phyloP scores from a whole-genome alignment of 169 alveolate species.

The Plasmodium vivax region DNA sequence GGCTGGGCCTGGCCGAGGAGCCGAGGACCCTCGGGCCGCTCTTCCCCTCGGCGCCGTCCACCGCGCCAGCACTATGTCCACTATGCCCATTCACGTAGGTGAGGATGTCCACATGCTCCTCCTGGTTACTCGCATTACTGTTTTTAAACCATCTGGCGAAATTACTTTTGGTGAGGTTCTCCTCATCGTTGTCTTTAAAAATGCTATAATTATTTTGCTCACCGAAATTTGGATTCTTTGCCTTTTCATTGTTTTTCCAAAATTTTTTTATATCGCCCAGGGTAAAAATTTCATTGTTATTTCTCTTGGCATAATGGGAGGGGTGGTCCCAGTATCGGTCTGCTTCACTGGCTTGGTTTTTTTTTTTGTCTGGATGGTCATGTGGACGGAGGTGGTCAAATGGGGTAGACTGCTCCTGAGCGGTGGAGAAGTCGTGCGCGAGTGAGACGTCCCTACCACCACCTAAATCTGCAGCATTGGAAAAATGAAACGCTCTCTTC shows the following conservation, averaged over 20 bases:
- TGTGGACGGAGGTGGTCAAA: conserved; percentile 8
- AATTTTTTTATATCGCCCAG: conserved; percentile 64
- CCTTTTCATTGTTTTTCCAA: conserved; percentile 32
- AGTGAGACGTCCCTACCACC: background rate
- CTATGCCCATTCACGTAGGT: conserved; percentile 15
- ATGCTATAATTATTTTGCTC: conserved; percentile 9
- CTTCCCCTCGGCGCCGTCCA: background rate
- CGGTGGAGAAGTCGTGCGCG: background rate
- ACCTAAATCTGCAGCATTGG: background rate
- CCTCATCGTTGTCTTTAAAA: conserved; percentile 70
- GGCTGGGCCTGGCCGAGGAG: background rate
- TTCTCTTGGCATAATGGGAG: conserved; percentile 2
- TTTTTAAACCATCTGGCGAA: conserved; percentile 69
- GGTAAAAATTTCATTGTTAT: conserved; percentile 39
- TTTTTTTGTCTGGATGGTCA: background rate
- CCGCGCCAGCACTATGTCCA: background rate
- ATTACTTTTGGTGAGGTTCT: conserved; percentile 54
- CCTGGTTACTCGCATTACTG: background rate
- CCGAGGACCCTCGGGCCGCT: background rate
- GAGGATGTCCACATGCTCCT: conserved; percentile 25
- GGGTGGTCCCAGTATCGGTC: conserved; percentile 58
- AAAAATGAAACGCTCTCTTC: background rate
- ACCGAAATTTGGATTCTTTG: background rate
- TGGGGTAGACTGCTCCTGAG: background rate
- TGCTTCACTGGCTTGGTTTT: conserved; percentile 3